Percentiles rank a stretch among this genome's conserved stretches.
These are phyloP conservation scores for Echeveria elegans DNA, from an alignment of 164 flowering plant species.

Conservation along the genomic window DNA sequence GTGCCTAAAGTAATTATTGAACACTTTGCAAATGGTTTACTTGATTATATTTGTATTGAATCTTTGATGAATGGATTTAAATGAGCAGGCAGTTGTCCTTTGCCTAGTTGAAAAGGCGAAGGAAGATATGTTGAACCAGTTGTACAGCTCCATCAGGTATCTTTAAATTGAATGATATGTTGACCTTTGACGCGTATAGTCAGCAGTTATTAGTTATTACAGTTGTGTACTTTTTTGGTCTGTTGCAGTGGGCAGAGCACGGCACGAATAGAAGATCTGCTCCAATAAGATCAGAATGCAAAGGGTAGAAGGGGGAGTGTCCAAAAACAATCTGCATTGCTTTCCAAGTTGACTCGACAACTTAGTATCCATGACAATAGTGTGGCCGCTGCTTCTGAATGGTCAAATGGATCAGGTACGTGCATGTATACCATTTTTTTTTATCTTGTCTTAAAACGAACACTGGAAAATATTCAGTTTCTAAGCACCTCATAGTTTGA, in stretches of 20 bases:
- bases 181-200: not conserved
- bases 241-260: slow-evolving; percentile 55
- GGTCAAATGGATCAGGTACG: slow-evolving; percentile 61
- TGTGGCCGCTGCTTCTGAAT: slow-evolving; percentile 69
- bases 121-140: slow-evolving; percentile 95
- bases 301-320: slow-evolving; percentile 68
- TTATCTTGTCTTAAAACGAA: no score
- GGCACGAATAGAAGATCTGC: slow-evolving; percentile 74
- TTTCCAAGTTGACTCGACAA: slow-evolving; percentile 77
- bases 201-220: no score
- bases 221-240: not conserved
- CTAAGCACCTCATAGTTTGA: no score
- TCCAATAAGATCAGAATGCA: slow-evolving; percentile 82
- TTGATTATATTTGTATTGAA: not conserved
- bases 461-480: no score
- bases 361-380: slow-evolving; percentile 87
- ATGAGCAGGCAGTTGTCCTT: slow-evolving; percentile 91
- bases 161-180: no score
- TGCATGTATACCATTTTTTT: no score
- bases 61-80: not conserved
- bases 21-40: no score
- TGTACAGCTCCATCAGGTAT: slow-evolving; percentile 12
- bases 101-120: slow-evolving; percentile 99
- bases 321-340: slow-evolving; percentile 81
- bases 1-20: no score